Base-by-base conservation (phyloP, 106 monocot genomes). In the Allium sativum region DNA sequence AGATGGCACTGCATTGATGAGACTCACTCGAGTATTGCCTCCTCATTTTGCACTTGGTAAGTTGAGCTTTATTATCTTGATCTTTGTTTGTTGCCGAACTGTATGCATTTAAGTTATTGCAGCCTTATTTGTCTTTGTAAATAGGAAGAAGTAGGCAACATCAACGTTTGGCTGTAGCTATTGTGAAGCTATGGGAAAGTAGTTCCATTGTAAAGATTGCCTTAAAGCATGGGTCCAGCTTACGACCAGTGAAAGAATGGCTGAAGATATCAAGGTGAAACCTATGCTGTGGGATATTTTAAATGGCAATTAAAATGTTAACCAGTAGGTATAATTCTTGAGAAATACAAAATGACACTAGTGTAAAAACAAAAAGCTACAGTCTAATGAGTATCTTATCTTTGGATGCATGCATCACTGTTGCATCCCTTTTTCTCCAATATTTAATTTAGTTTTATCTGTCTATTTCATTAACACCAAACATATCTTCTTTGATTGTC, bases 221-320 rank as follows among this genome's bases (percentile, higher is more conserved):
- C 71, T 57, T 96, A 63, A 96, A 96, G 44, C 81, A 90, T 61
- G 90, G 7, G 95, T 96, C 31, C 95, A 90, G 62, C 87, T 90
- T 68, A 90, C 95, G n/a, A 84, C 65, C 20, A 91, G 95, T 67
- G 95, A 96, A 80, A 84, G 95, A 77, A 96, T 96, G 87, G 95
- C 95, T 21, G 84, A 79, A 70, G 95, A 90, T 59, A 87, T 96
- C 31, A 87, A 91, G 64, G 95, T 96, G 31, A 84, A 68, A 68
- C 18, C 51, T n/a, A 10, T 31, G 43, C 57, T 45, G 0, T 15
- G 16, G 7, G 10, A 60, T 8, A 43, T 18, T 44, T 15, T 7
- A 60, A 14, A 42, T 58, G 42, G 19, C 40, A 59, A 47, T 8
- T 12, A 8, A 47, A 12, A 8, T 47, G n/a, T 2, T 59, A 59